phyloP scores from a whole-genome alignment of 1,139 yeast species.

The Petasospora fabianii region DNA sequence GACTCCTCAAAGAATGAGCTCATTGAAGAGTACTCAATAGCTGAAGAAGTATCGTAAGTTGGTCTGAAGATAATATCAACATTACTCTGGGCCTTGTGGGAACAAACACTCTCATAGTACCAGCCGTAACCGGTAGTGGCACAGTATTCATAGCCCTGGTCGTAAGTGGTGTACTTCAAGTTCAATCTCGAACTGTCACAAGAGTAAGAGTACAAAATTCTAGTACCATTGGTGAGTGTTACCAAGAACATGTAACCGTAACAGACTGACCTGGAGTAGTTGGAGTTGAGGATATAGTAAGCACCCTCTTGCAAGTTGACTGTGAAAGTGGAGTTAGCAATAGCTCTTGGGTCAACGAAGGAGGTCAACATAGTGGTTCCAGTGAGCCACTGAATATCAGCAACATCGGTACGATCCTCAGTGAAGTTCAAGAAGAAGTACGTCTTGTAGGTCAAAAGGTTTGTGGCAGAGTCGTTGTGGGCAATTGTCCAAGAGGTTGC shows the following conservation, averaged over 20 bases:
- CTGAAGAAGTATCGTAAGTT: neutral
- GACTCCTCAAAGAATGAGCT: neutral
- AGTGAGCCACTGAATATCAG: neutral
- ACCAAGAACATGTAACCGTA: neutral
- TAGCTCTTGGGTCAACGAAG: neutral
- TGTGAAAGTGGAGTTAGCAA: neutral
- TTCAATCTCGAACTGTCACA: slow-evolving; percentile 8
- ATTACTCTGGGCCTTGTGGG: slow-evolving; percentile 14
- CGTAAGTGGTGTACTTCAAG: slow-evolving; percentile 1
- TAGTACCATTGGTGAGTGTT: neutral
- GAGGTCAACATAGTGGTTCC: neutral
- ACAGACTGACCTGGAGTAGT: neutral
- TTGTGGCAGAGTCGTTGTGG: neutral
- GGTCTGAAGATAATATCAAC: slow-evolving; percentile 22
- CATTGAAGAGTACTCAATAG: neutral
- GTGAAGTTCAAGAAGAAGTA: slow-evolving; percentile 3
- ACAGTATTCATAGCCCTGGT: slow-evolving; percentile 10
- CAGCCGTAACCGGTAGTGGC: slow-evolving; percentile 4
- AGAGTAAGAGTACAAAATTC: slow-evolving; percentile 9
- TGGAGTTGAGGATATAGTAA: neutral
- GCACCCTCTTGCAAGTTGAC: slow-evolving; percentile 1
- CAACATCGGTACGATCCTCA: slow-evolving; percentile 2
- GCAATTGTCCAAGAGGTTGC: neutral
- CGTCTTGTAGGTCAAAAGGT: neutral
- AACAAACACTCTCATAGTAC: neutral